Evolutionary conservation across 177 flowering plant genomes (phyloP).

Genomic region (Vitis hybrid): DNA sequence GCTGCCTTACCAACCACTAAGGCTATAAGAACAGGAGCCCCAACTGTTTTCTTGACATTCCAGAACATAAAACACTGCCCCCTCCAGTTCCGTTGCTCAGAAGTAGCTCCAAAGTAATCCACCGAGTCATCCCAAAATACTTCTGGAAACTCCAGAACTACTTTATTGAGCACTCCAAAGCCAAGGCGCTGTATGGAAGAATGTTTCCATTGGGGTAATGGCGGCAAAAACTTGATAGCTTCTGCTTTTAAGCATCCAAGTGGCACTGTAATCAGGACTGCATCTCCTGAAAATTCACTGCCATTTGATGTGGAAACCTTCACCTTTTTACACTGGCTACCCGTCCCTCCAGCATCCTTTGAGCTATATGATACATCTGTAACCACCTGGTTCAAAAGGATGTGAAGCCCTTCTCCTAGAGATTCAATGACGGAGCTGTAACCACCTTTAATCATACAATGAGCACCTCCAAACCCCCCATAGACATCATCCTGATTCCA

Average conservation of each 20-base stretch:
- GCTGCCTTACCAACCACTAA: conserved; percentile 97
- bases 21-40: conserved; percentile 96
- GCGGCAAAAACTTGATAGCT: conserved; percentile 77
- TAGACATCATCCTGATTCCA: conserved; percentile 99
- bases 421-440: conserved; percentile 87
- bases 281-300: conserved; percentile 77
- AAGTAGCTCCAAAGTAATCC: conserved; percentile 98
- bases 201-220: conserved; percentile 83
- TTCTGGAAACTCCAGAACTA: conserved; percentile 78
- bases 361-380: conserved; percentile 55
- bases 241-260: conserved; percentile 95
- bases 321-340: conserved; percentile 37
- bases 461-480: conserved; percentile 99
- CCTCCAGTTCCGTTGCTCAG: conserved; percentile 74
- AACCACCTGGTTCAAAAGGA: conserved; percentile 78
- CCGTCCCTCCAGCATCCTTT: conserved; percentile 22
- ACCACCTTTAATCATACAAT: conserved; percentile 99
- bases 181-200: conserved; percentile 85
- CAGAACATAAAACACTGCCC: conserved; percentile 99
- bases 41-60: conserved; percentile 94
- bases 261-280: conserved; percentile 86
- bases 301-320: conserved; percentile 79
- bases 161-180: conserved; percentile 96
- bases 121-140: conserved; percentile 98
- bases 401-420: conserved; percentile 63